Evolutionary conservation across 148 eudicot species (phyloP), one percentile per base, ranked within the genome.

Genomic region (Camellia japonica): DNA sequence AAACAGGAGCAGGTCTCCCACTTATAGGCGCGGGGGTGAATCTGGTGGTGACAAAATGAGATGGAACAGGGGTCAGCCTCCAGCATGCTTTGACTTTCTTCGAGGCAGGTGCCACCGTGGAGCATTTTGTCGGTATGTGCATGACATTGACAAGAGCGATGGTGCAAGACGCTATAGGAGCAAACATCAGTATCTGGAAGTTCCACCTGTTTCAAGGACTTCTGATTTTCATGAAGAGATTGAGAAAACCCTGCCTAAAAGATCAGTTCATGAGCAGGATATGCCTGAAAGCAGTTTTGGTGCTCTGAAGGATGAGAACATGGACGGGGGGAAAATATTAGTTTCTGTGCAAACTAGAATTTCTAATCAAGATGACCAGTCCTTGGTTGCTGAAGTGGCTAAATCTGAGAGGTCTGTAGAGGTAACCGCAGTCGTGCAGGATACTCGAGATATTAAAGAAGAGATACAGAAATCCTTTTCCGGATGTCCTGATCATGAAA

Each of bases 1-100:
- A 68, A 90, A 93, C 86, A 88, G 95, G 89, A 95, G 95, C 86
- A 90, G 90, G 83, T 92, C 98, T 68, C 94, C 97, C 78, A 83
- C 90, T 52, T 83, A 76, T 46, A 87, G 90, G 81, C 86, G 82
- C 56, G 80, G 88, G 49, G 83, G 74, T 81, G 92, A 89, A 73
- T 81, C 76, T 83, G 82, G 81, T 75, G 81, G 82, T 77, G 90
- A 91, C 46, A 90, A 78, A 73, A 58, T 51, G 65, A 89, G 87
- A 86, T 79, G 92, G 73, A 88, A 88, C 74, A 92, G 81, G 70
- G 76, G 76, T 79, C 85, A 85, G 78, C 72, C 77, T 74, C 89
- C 72, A 46, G 75, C 85, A 65, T 95, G 97, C 87, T 84, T 92
- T 82, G 91, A 93, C 84, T 91, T 85, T 81, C 87, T 83, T 60